phyloP scores from a whole-genome alignment of 2,329 filamentous ascomycete genomes.

The Macrophomina phaseolina region DNA sequence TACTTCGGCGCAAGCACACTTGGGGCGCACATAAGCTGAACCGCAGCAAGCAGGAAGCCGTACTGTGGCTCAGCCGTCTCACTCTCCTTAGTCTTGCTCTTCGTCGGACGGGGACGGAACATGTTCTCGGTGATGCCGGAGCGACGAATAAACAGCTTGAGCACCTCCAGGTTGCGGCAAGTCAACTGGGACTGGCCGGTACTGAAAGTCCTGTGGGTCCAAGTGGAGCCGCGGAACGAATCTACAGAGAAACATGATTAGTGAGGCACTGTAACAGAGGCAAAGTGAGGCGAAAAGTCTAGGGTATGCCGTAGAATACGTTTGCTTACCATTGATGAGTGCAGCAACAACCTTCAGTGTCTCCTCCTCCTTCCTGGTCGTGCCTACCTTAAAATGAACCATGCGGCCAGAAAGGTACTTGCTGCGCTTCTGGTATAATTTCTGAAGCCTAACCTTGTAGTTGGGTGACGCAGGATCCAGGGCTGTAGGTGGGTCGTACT shows the following conservation, averaged over 20 bases:
- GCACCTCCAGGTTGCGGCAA: slow-evolving; percentile 42
- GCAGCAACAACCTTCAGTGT: slow-evolving; percentile 48
- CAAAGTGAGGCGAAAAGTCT: slow-evolving; percentile 30
- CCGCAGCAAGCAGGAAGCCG: slow-evolving; percentile 35
- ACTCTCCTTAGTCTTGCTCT: slow-evolving; percentile 9
- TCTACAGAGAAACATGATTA: not conserved
- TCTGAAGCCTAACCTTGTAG: slow-evolving; percentile 41
- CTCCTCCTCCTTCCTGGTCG: slow-evolving; percentile 37
- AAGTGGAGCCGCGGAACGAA: not conserved
- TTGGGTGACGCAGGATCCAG: slow-evolving; percentile 25
- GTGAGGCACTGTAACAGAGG: not conserved
- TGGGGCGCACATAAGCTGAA: slow-evolving; percentile 42
- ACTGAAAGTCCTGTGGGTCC: not conserved
- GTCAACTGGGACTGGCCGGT: slow-evolving; percentile 34
- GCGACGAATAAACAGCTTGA: slow-evolving; percentile 40
- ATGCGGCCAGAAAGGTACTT: slow-evolving; percentile 28
- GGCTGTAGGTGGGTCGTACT: slow-evolving; percentile 45
- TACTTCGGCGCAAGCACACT: slow-evolving; percentile 36
- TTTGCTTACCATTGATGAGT: slow-evolving; percentile 51
- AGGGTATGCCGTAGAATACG: not conserved
- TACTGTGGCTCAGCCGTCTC: not conserved
- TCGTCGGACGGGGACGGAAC: slow-evolving; percentile 32
- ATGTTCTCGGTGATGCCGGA: slow-evolving; percentile 38
- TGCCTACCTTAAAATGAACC: slow-evolving; percentile 36
- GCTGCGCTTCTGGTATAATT: slow-evolving; percentile 40